Percentiles rank a stretch among this genome's conserved stretches.
These are phyloP conservation scores for Lentinula novae-zelandiae DNA, from an alignment of 1,284 basidiomycete genomes.

Conservation along the genomic window DNA sequence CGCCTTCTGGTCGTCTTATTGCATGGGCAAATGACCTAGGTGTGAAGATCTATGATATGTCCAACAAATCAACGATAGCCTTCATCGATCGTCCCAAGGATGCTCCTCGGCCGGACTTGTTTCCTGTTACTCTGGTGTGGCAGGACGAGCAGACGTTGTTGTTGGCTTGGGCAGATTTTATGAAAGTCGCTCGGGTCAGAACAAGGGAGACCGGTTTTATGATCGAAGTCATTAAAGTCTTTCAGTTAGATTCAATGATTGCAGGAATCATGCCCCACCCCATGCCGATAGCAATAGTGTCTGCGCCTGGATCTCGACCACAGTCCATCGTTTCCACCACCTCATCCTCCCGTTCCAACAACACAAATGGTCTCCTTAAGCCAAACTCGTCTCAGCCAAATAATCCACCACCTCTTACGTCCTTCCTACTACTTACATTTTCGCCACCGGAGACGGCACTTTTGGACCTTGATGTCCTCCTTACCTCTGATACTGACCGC, in stretches of 20 bases:
- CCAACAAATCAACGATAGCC: constrained; percentile 77
- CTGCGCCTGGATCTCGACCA: constrained; percentile 17
- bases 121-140: constrained; percentile 91
- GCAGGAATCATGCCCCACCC: constrained; percentile 86
- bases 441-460: constrained; percentile 62
- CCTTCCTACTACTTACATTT: constrained; percentile 86
- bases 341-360: constrained; percentile 10
- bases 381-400: constrained; percentile 11
- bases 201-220: constrained; percentile 50
- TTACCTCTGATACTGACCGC: constrained; percentile 64
- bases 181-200: constrained; percentile 87
- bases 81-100: constrained; percentile 82
- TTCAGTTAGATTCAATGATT: constrained; percentile 95
- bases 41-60: constrained; percentile 90
- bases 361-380: constrained; percentile 4
- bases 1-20: constrained; percentile 63
- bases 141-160: constrained; percentile 88
- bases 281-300: constrained; percentile 28
- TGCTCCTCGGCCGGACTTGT: constrained; percentile 88
- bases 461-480: constrained; percentile 35
- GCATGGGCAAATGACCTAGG: constrained; percentile 98
- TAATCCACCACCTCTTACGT: constrained; percentile 41
- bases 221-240: constrained; percentile 88
- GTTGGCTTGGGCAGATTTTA: constrained; percentile 92
- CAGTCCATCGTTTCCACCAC: constrained; percentile 20